A percentile compares a stretch with the other conserved stretches of the same genome.
Conservation (phyloP, 2,329 filamentous ascomycete genomes). For the Trichoderma atroviride region DNA sequence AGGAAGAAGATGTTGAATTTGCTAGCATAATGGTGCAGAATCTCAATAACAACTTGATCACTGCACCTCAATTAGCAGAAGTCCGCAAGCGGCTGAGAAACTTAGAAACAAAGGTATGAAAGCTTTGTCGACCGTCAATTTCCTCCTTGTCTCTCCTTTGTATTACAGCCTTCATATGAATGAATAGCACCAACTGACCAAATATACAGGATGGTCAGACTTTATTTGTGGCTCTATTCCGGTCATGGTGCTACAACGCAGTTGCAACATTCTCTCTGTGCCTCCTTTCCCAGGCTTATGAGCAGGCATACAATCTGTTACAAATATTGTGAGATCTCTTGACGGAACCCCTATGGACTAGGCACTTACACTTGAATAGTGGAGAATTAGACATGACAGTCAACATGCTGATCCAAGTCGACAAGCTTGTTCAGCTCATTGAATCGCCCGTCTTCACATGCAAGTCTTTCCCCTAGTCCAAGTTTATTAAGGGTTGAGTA, state of each 20-base stretch:
- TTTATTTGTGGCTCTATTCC: slow-evolving; percentile 91
- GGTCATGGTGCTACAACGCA: slow-evolving; percentile 97
- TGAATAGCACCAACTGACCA: slow-evolving; percentile 12
- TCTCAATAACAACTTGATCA: slow-evolving; percentile 98
- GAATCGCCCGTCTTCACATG: slow-evolving; percentile 98
- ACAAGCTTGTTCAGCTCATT: slow-evolving; percentile 94
- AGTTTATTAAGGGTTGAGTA: too few species aligned
- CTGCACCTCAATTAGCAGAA: slow-evolving; percentile 89
- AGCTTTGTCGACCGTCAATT: background rate
- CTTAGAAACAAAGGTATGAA: slow-evolving; percentile 74
- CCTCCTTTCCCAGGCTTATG: slow-evolving; percentile 92
- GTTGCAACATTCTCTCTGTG: slow-evolving; percentile 97
- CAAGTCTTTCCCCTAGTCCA: slow-evolving; percentile 47
- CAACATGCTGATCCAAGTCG: slow-evolving; percentile 97
- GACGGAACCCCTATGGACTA: background rate
- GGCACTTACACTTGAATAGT: slow-evolving; percentile 49
- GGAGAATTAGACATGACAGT: slow-evolving; percentile 98
- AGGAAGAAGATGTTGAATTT: slow-evolving; percentile 97
- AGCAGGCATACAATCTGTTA: slow-evolving; percentile 93
- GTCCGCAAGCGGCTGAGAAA: slow-evolving; percentile 88
- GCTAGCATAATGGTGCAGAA: slow-evolving; percentile 99
- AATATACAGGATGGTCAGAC: slow-evolving; percentile 77
- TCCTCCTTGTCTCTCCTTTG: too few species aligned
- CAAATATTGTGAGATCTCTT: slow-evolving; percentile 77
- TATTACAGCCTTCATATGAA: background rate